phyloP scores from a whole-genome alignment of 352 stramenopile species.

The Globisporangium emineosum region DNA sequence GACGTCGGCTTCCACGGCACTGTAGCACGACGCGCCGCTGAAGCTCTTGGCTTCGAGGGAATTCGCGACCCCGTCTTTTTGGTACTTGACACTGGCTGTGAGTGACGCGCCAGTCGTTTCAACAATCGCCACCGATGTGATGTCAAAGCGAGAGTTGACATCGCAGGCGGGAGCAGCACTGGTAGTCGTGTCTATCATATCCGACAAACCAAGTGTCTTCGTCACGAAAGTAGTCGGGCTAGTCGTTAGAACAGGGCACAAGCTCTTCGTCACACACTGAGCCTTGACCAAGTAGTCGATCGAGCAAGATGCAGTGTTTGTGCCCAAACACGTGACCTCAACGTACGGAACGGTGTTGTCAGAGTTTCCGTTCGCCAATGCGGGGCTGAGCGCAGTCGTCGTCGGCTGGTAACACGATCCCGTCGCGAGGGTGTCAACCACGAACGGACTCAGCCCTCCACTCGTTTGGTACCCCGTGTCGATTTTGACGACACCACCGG shows the following conservation, averaged over 20 bases:
- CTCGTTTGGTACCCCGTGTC: background rate
- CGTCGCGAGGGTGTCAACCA: background rate
- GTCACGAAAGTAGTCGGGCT: too few relatives aligned
- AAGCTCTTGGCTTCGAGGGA: background rate
- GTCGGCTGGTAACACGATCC: background rate
- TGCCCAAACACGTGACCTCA: background rate
- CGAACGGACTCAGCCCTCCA: background rate
- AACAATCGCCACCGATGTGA: slow-evolving; percentile 1
- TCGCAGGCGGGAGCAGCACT: too few relatives aligned
- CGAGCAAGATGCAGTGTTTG: too few relatives aligned
- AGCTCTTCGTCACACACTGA: too few relatives aligned
- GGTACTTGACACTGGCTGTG: background rate
- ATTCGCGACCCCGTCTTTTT: background rate
- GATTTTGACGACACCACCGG: background rate
- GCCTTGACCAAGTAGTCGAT: too few relatives aligned
- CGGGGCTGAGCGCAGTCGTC: background rate
- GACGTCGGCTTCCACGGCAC: background rate
- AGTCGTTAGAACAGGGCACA: too few relatives aligned
- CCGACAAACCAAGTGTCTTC: too few relatives aligned
- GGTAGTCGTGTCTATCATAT: too few relatives aligned
- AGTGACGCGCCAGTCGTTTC: background rate
- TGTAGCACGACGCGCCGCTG: background rate
- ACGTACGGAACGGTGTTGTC: background rate
- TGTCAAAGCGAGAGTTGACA: too few relatives aligned
- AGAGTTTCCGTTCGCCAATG: background rate